A percentile compares a stretch with the other conserved stretches of the same genome.
Evolutionary conservation across 306 rosid species (phyloP).

Genomic region (Malus sylvestris): DNA sequence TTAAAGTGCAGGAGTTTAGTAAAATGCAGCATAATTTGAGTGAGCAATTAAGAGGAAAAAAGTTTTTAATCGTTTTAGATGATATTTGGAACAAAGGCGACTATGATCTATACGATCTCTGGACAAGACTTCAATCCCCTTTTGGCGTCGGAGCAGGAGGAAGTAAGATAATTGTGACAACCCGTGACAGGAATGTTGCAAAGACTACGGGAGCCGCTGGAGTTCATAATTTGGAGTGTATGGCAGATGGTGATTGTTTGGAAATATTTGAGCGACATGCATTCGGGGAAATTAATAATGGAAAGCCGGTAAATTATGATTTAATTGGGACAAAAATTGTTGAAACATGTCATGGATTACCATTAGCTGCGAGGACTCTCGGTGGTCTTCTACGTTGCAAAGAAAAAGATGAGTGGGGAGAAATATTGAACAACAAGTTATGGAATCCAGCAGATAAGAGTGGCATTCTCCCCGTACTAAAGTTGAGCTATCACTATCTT

Average conservation of each 20-base stretch:
- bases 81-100: conserved; percentile 11
- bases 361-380: conserved; percentile 16
- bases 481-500: conserved; percentile 16
- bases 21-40: not conserved
- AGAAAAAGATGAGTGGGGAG: not conserved
- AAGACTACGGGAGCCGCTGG: not conserved
- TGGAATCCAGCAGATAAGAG: conserved; percentile 1
- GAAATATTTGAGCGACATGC: conserved; percentile 15
- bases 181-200: conserved; percentile 6
- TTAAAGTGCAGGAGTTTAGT: too few species aligned
- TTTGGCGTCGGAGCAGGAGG: conserved; percentile 1
- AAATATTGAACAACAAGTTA: conserved; percentile 3
- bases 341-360: conserved; percentile 20
- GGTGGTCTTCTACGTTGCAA: conserved; percentile 13
- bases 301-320: too few species aligned
- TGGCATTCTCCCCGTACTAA: conserved; percentile 10
- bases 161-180: conserved; percentile 20
- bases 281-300: not conserved
- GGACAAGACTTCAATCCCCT: too few species aligned
- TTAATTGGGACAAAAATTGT: not conserved
- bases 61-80: conserved; percentile 15
- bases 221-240: not conserved
- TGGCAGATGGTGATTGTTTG: conserved; percentile 1
- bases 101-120: too few species aligned
- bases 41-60: not conserved